A percentile compares a stretch with the other conserved stretches of the same genome.
These are phyloP conservation scores for Fusarium sterilihyphosum DNA, from an alignment of 2,329 filamentous ascomycete species.

Conservation along the genomic window DNA sequence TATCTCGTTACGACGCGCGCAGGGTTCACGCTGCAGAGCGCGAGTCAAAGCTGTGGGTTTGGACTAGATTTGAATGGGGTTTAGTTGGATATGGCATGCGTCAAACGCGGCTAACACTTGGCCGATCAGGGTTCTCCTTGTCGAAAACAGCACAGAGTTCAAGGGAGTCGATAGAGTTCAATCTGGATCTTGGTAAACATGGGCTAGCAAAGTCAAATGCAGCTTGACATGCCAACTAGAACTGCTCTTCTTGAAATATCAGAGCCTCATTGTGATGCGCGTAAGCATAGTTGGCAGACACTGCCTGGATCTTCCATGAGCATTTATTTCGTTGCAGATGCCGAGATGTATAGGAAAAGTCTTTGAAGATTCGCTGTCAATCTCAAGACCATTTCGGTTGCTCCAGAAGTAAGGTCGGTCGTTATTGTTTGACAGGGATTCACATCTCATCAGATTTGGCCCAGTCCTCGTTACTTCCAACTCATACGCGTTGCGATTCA, in stretches of 20 bases:
- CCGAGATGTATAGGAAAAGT: fast-evolving
- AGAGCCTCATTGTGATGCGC: not conserved
- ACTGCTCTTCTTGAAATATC: fast-evolving
- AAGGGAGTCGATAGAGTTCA: not conserved
- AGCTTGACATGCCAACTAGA: too few relatives aligned
- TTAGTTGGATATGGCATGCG: not conserved
- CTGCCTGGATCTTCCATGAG: not conserved
- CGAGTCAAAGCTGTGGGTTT: not conserved
- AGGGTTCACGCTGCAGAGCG: not conserved
- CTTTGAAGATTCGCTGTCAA: fast-evolving
- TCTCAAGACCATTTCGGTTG: not conserved
- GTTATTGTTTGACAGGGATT: not conserved
- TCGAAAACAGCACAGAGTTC: not conserved
- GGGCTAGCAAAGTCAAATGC: not conserved
- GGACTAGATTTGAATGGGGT: not conserved
- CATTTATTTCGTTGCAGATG: not conserved
- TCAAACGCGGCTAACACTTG: not conserved
- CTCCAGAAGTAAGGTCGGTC: not conserved
- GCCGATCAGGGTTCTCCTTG: not conserved
- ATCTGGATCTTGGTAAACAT: not conserved
- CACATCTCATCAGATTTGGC: too few relatives aligned
- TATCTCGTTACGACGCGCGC: not conserved
- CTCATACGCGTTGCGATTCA: too few relatives aligned
- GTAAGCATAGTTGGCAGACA: not conserved
- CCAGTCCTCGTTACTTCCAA: fast-evolving